Base-by-base conservation (phyloP, 2,329 filamentous ascomycete genomes). In the Cladosporium colombiae region DNA sequence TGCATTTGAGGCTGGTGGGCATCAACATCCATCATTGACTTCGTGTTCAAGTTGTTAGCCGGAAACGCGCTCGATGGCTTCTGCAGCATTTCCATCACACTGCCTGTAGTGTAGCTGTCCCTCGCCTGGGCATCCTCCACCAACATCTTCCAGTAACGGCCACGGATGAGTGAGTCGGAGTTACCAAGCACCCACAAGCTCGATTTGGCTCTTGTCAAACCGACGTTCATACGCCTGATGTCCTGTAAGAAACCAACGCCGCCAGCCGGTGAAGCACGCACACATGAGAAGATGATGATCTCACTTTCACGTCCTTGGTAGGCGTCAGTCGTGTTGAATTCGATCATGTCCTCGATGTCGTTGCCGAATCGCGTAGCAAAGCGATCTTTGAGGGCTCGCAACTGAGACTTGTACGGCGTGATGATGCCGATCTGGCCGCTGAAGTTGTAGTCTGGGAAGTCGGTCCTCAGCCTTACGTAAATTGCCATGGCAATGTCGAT, bases 221-320 rank as follows among this genome's bases (percentile, higher is more conserved):
- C 95, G 74, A 99, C 95, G 78, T 99, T 99, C 96, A 99, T 98
- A 84, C 95, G 94, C 66, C 95, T 89, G 75, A 99, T 97, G 77
- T 99, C 95, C 64, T 92, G 91, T 86, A 99, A 90, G 87, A 99
- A 99, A 84, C 95, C 95, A 74, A 99, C 97, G 73, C 94, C 93
- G n/a, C 91, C 91, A 8, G 90, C 91, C n/a, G 91, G 87, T 33
- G 91, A 94, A 25, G 95, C 94, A 81, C 95, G 89, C 68, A 99
- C 95, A 78, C 96, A 99, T 49, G 95, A 98, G 81, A 99, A 99
- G 69, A 99, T 98, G 78, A 99, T 98, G 69, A 99, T 90, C 75
- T 99, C 95, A 74, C 93, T 95, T 79, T 99, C 95, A 71, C 96
- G 89, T 68, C 95, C 95, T 78, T 99, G 93, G 78, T 97, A 99